Base-by-base conservation (phyloP, 257 asterid genomes). In the Solanum rostratum region DNA sequence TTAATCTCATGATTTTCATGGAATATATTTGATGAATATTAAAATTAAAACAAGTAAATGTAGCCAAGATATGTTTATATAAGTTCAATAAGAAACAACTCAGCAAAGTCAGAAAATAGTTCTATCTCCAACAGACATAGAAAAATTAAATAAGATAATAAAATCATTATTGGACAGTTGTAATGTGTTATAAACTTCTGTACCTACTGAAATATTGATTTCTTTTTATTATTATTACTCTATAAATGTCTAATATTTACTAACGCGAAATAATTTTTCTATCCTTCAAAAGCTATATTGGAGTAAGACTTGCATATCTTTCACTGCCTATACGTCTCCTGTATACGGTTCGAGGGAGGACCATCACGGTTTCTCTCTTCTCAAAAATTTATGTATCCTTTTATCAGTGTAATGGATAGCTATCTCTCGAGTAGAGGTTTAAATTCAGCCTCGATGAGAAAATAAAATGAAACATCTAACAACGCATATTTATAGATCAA, bases 261-360 rank as follows among this genome's bases (percentile, higher is more conserved):
- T 7, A 13, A 7, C 66, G 7, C 39, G 3, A 59, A 22, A 59
- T 1, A 22, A n/a, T 0, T 22, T 59, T n/a, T n/a, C 30, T 4
- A 59, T 59, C 66, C 6, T 22, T 3, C 14, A 10, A 59, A n/a
- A 59, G 29, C 15, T 57, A 9, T 1, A 0, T 8, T 1, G 62
- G 0, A 20, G 10, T 55, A 55, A 19, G 13, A 8, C 0, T 7
- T 18, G 22, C 8, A 4, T 2, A 54, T 18, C 18, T 54, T 18
- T 0, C 19, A 54, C 4, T 0, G 6, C 7, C 19, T 20, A 7
- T 1, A 7, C 10, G 20, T 19, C 0, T 19, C 19, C 3, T n/a
- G 7, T n/a, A 59, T 59, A 53, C 6, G 4, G 6, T 3, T 1
- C 6, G 4, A 33, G 39, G 39, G n/a, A n/a, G 6, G 39, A 33